phyloP scores from a whole-genome alignment of 202 grass and related monocot genomes.

The Carex sylvatica region DNA sequence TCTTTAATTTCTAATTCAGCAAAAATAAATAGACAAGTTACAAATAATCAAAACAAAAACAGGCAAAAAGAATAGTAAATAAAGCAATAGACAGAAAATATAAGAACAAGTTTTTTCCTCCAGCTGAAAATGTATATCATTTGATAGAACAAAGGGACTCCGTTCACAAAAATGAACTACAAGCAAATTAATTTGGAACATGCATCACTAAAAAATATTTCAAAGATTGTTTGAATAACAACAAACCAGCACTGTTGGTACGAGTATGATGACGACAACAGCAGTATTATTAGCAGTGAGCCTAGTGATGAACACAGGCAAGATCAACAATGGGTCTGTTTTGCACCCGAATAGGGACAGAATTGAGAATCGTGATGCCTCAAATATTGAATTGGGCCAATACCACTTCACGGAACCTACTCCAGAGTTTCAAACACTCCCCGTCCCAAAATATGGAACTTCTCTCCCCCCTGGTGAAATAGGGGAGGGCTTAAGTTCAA shows the following conservation, averaged over 20 bases:
- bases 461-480: not conserved
- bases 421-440: not conserved
- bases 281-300: not conserved
- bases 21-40: not conserved
- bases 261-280: not conserved
- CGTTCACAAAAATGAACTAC: not conserved
- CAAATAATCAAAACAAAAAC: not conserved
- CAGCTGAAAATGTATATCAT: not conserved
- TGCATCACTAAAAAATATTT: not conserved
- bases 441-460: no score
- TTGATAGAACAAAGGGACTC: not conserved
- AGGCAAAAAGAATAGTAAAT: not conserved
- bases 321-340: not conserved
- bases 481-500: not conserved
- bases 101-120: not conserved
- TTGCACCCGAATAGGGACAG: not conserved
- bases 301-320: not conserved
- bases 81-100: not conserved
- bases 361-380: not conserved
- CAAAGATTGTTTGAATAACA: not conserved
- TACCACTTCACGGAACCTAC: not conserved
- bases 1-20: constrained; percentile 5
- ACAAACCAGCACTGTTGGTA: not conserved
- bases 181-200: not conserved
- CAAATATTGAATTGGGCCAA: not conserved